Evolutionary conservation across 495 filamentous ascomycete species (phyloP), one percentile per base, ranked within the genome.

Genomic region (Sordaria brevicollis): DNA sequence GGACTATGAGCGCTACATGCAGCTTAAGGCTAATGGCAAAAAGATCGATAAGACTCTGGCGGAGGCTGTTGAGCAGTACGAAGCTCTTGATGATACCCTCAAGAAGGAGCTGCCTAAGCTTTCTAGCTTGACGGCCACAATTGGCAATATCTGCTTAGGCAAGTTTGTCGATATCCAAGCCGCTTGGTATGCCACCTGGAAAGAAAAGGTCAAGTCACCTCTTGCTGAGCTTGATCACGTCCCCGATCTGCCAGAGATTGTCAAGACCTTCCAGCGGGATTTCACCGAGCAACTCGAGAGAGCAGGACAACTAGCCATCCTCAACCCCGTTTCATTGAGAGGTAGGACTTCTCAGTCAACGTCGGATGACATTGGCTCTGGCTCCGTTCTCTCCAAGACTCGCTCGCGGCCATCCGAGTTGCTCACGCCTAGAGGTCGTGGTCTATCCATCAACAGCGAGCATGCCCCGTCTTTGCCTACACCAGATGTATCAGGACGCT

Each of bases 91-190:
- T 73, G 92, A 97, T 36, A 91, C 93, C 0, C 82, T 98, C 69
- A 97, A 97, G 78, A 89, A 94, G 49, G 94, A 98, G 74, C 84
- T 99, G 33, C 95, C 95, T 11, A 91, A 89, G 74, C 87, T 99
- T 13, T 97, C 92, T 70, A 79, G 79, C 11, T 78, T 93, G 65
- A 97, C 93, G 1, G 90, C 89, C 67, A 90, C 89, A 73, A 80
- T 97, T 65, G 90, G 93, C 71, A 90, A 93, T 72, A 89, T 89
- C 0, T 93, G 91, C 71, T 80, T 97, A 36, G 86, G 85, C 69
- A 92, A 91, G 74, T 93, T 97, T 73, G 86, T 97, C 67, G 83
- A 90, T 69, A 88, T 96, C 41, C 93, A 97, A 71, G 82, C 86
- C 3, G 80, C 89, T 19, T 99, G 93, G 93, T 92, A 87, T 72